phyloP scores from a whole-genome alignment of 2,329 filamentous ascomycete species.

The Graphilbum sp. region DNA sequence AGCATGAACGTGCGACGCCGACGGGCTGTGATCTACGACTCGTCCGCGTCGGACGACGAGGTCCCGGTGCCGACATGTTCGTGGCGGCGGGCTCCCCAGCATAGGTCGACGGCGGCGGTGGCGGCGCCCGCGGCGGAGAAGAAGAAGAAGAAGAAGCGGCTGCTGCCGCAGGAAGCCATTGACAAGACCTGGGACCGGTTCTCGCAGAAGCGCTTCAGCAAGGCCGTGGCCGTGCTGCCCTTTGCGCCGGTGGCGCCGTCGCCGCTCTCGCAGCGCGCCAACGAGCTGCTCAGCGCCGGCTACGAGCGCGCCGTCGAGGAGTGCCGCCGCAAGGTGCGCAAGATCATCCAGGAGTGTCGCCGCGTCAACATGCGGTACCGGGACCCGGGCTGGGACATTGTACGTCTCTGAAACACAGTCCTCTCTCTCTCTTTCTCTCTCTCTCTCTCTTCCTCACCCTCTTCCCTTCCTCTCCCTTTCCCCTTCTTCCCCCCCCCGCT shows the following conservation, averaged over 20 bases:
- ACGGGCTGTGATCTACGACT: no score
- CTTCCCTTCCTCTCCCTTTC: not conserved
- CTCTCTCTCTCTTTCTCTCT: no score
- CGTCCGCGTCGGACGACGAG: no score
- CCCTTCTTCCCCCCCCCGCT: not conserved
- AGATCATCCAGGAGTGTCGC: slow-evolving; percentile 48
- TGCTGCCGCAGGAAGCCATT: slow-evolving; percentile 47
- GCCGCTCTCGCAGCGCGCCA: slow-evolving; percentile 33
- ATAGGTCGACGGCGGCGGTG: no score
- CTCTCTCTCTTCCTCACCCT: not conserved
- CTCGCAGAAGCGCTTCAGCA: slow-evolving; percentile 43
- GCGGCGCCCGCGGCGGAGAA: no score
- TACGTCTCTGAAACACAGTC: no score
- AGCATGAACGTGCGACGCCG: no score
- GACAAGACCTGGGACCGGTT: slow-evolving; percentile 51
- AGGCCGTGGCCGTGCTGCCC: slow-evolving; percentile 47
- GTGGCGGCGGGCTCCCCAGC: no score
- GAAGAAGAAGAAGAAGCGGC: slow-evolving; percentile 41
- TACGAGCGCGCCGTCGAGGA: slow-evolving; percentile 49
- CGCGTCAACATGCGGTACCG: slow-evolving; percentile 68
- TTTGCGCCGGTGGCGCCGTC: slow-evolving; percentile 41
- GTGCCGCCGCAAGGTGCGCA: slow-evolving; percentile 44
- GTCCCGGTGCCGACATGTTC: no score
- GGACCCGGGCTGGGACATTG: slow-evolving; percentile 44
- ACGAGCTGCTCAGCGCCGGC: slow-evolving; percentile 41